Conservation (phyloP, 495 filamentous ascomycete species). For the Annulohypoxylon stygium region DNA sequence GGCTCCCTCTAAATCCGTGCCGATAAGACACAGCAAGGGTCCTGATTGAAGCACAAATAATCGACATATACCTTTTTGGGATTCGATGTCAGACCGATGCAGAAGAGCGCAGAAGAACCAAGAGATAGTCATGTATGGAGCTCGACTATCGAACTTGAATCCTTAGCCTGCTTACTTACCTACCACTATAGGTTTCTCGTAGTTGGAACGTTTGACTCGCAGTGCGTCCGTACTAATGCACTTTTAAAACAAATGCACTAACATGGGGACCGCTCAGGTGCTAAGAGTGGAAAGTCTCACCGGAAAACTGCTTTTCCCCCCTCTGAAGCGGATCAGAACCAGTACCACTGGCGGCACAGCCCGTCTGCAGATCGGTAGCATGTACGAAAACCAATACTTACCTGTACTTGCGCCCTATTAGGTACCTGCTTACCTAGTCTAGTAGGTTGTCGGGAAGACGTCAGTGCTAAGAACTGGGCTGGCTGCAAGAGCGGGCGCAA, state of each 20-base stretch:
- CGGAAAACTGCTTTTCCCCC: neutral
- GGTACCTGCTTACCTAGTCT: too few species aligned
- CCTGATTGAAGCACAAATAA: neutral
- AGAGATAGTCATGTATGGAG: neutral
- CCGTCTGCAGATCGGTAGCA: slow-evolving; percentile 10
- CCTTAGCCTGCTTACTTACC: neutral
- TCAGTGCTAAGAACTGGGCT: neutral
- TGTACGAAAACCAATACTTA: slow-evolving; percentile 1
- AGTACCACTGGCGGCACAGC: slow-evolving; percentile 10
- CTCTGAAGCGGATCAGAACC: neutral
- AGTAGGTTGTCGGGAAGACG: slow-evolving; percentile 10
- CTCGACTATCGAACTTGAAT: neutral
- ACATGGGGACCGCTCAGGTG: slow-evolving; percentile 1
- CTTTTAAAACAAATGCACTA: slow-evolving; percentile 7
- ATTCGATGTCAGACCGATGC: neutral
- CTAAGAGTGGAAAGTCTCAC: slow-evolving; percentile 7
- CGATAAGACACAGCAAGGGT: slow-evolving; percentile 8
- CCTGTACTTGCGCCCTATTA: neutral
- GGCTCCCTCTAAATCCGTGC: neutral
- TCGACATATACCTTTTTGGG: neutral
- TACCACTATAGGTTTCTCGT: neutral
- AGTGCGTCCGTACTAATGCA: slow-evolving; percentile 13
- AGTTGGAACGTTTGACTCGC: slow-evolving; percentile 8
- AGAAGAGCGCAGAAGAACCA: neutral
- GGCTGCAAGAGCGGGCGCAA: slow-evolving; percentile 1